These are phyloP conservation scores for Cunninghamia lanceolata DNA, from an alignment of 75 land plant species.

Conservation along the genomic window DNA sequence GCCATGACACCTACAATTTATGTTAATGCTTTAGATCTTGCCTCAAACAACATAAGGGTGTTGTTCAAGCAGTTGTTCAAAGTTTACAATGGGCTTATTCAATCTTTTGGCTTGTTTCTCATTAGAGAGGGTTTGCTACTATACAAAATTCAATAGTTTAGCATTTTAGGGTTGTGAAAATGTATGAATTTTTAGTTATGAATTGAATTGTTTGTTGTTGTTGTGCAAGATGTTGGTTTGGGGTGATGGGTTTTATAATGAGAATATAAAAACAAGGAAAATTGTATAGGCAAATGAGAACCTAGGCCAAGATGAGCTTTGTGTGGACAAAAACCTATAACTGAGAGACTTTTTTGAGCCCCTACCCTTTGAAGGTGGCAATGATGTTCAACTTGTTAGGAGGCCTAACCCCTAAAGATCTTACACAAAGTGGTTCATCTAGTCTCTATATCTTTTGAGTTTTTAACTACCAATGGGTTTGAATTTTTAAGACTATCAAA, in stretches of 20 bases:
- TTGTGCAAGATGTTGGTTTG: constrained; percentile 54
- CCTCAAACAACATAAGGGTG: background rate
- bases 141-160: background rate
- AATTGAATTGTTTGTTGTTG: background rate
- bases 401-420: constrained; percentile 70
- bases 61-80: constrained; percentile 55
- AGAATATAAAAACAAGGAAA: constrained; percentile 78
- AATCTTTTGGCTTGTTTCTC: constrained; percentile 66
- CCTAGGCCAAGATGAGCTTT: constrained; percentile 56
- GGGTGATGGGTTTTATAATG: constrained; percentile 84
- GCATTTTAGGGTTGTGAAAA: background rate
- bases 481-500: background rate
- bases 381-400: constrained; percentile 21
- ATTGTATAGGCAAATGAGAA: constrained; percentile 59
- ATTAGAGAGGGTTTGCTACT: constrained; percentile 47
- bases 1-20: background rate
- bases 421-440: constrained; percentile 72
- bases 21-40: background rate
- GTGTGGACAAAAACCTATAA: constrained; percentile 31
- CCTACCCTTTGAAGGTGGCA: constrained; percentile 10
- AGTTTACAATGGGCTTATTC: constrained; percentile 77
- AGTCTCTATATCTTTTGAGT: constrained; percentile 71
- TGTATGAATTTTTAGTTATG: background rate
- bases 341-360: constrained; percentile 16
- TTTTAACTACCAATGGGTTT: constrained; percentile 55